Conservation (phyloP, 257 asterid genomes). For the Plectranthus barbatus region DNA sequence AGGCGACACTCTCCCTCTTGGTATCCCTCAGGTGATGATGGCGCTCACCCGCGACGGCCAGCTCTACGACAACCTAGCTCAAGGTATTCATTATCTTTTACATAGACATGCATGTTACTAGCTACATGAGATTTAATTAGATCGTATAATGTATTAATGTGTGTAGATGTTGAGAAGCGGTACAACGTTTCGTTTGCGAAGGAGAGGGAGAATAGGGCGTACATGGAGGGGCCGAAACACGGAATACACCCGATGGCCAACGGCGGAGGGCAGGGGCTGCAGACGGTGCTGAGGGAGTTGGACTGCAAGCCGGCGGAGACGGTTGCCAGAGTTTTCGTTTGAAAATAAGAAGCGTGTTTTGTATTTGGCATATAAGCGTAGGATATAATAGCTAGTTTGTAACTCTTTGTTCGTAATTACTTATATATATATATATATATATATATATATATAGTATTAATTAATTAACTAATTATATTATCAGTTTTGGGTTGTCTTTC, state of each 20-base stretch:
- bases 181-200: conserved; percentile 32
- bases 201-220: conserved; percentile 54
- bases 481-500: no score
- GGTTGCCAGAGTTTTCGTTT: conserved; percentile 35
- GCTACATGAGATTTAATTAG: no score
- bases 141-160: no score
- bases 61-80: conserved; percentile 46
- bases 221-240: conserved; percentile 45
- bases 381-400: no score
- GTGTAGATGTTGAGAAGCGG: conserved; percentile 51
- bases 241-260: conserved; percentile 85
- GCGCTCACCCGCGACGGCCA: conserved; percentile 84
- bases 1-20: conserved; percentile 67
- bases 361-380: no score
- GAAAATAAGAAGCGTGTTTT: no score
- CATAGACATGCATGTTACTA: no score
- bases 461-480: no score
- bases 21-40: conserved; percentile 86
- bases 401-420: no score
- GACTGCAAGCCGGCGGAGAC: conserved; percentile 34
- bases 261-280: conserved; percentile 55
- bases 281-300: conserved; percentile 68
- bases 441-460: no score
- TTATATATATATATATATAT: no score
- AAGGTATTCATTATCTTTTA: conserved; percentile 20